Percentiles rank a stretch among this genome's conserved stretches.
Evolutionary conservation across 768 basidiomycete genomes (phyloP).

Genomic region (Boletus huronensis): DNA sequence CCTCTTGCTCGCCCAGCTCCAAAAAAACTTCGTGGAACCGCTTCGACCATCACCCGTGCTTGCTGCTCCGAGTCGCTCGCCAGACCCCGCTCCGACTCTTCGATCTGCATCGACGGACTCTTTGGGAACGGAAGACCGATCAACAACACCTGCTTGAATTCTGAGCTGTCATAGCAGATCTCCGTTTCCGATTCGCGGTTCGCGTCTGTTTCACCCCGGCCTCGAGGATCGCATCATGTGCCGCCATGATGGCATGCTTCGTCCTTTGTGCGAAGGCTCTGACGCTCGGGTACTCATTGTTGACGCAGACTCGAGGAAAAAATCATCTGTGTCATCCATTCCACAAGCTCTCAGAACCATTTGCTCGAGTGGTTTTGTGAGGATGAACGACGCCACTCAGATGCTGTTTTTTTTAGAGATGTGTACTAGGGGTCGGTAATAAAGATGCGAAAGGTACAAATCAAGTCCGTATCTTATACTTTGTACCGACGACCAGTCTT

Average conservation of each 20-base stretch:
- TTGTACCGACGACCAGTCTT: conserved; percentile 87
- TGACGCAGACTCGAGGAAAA: conserved; percentile 59
- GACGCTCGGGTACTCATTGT: no score
- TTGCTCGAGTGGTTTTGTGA: not conserved
- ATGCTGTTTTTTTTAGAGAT: not conserved
- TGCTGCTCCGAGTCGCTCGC: conserved; percentile 31
- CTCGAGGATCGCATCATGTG: no score
- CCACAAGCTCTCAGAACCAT: no score
- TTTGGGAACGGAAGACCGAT: conserved; percentile 61
- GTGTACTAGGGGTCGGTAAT: not conserved
- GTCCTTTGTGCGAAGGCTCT: no score
- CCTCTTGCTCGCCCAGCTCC: conserved; percentile 44
- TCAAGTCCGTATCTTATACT: conserved; percentile 47
- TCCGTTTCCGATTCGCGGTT: no score
- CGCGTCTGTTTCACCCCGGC: no score
- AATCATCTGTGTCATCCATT: conserved; percentile 52
- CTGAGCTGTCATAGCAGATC: conserved; percentile 30
- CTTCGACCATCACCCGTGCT: conserved; percentile 71
- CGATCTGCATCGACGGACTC: conserved; percentile 64
- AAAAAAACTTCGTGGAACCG: conserved; percentile 60
- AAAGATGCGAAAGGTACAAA: conserved; percentile 7
- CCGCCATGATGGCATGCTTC: no score
- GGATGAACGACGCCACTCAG: not conserved
- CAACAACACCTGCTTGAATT: conserved; percentile 37
- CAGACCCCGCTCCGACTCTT: conserved; percentile 31